phyloP scores from a whole-genome alignment of 441 rosid genomes.

The Manihot esculenta region DNA sequence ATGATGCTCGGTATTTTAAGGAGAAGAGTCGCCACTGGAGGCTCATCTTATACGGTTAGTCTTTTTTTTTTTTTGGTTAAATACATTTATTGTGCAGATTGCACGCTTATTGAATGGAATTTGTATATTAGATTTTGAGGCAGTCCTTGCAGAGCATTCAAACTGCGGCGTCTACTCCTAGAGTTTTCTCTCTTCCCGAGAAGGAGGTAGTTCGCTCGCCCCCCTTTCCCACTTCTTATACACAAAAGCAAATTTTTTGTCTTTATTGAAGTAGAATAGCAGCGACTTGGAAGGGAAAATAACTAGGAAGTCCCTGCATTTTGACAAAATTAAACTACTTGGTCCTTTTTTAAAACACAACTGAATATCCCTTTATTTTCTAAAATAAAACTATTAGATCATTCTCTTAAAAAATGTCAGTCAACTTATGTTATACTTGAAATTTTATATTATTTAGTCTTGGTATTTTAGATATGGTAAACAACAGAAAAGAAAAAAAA shows the following conservation, averaged over 20 bases:
- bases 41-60: constrained; percentile 58
- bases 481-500: too few relatives aligned
- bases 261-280: too few relatives aligned
- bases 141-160: constrained; percentile 42
- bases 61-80: not conserved
- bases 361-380: too few relatives aligned
- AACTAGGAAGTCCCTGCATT: too few relatives aligned
- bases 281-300: not conserved
- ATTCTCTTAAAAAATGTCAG: too few relatives aligned
- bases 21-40: constrained; percentile 54
- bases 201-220: constrained; percentile 37
- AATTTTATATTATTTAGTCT: too few relatives aligned
- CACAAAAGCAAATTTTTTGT: not conserved
- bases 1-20: constrained; percentile 68
- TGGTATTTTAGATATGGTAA: too few relatives aligned
- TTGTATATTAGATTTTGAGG: constrained; percentile 41
- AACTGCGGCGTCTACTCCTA: constrained; percentile 39
- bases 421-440: too few relatives aligned
- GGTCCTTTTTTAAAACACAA: too few relatives aligned
- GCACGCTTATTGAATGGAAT: not conserved
- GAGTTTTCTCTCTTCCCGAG: constrained; percentile 43
- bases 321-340: too few relatives aligned
- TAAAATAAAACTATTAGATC: too few relatives aligned
- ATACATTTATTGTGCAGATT: not conserved
- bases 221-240: not conserved